Evolutionary conservation across 177 flowering plant species (phyloP).

Genomic region (Telopea speciosissima): DNA sequence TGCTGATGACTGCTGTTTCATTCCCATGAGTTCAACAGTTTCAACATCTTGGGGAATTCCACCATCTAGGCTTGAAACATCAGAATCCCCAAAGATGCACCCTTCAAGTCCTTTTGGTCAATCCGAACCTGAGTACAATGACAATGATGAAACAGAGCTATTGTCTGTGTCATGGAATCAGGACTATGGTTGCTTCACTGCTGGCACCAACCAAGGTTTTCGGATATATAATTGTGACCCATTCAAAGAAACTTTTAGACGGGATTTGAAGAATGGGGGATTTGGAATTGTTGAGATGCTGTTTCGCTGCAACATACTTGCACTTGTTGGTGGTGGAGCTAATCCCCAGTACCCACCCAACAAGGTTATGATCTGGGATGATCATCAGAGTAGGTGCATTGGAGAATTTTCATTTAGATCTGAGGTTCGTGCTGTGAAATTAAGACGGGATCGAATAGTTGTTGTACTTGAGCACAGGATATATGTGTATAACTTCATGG

Average conservation of each 20-base stretch:
- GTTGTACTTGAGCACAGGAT: slow-evolving; percentile 94
- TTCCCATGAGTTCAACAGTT: slow-evolving; percentile 46
- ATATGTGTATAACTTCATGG: slow-evolving; percentile 82
- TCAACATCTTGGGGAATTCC: slow-evolving; percentile 45
- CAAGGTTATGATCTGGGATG: slow-evolving; percentile 97
- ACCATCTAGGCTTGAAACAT: slow-evolving; percentile 25
- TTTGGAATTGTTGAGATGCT: slow-evolving; percentile 92
- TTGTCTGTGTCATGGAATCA: slow-evolving; percentile 85
- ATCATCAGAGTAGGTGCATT: slow-evolving; percentile 87
- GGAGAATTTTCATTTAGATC: slow-evolving; percentile 93
- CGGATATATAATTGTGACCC: slow-evolving; percentile 91
- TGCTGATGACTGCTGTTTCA: slow-evolving; percentile 15
- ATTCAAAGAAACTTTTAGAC: slow-evolving; percentile 82
- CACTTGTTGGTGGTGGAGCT: slow-evolving; percentile 77
- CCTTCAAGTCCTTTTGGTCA: slow-evolving; percentile 31
- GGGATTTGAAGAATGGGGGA: slow-evolving; percentile 82
- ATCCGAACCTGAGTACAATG: slow-evolving; percentile 36
- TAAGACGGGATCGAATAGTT: slow-evolving; percentile 78
- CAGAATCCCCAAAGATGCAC: slow-evolving; percentile 31
- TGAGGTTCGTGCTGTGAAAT: slow-evolving; percentile 79
- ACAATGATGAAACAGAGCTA: slow-evolving; percentile 51
- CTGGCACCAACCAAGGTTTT: slow-evolving; percentile 81
- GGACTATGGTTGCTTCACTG: slow-evolving; percentile 90
- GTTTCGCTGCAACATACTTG: slow-evolving; percentile 80
- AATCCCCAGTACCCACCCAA: slow-evolving; percentile 77